Evolutionary conservation across 2,329 filamentous ascomycete genomes (phyloP).

Genomic region (Torrubiella hemipterigena): DNA sequence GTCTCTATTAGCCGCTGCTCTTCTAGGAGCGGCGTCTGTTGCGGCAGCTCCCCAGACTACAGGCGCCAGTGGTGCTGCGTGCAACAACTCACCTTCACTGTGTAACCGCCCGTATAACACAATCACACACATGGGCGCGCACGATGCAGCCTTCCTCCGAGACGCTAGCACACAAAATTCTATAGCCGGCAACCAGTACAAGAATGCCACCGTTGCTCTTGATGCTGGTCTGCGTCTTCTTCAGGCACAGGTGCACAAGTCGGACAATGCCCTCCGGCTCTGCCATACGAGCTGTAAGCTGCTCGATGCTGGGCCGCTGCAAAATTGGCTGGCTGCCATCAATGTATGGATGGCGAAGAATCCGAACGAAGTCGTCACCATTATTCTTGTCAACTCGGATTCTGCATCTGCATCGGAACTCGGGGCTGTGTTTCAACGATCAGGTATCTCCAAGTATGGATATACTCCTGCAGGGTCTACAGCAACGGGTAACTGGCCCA

Average conservation of each 20-base stretch:
- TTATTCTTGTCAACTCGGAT: conserved; percentile 62
- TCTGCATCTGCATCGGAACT: conserved; percentile 42
- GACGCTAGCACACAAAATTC: conserved; percentile 50
- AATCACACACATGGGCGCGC: conserved; percentile 67
- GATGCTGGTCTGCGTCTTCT: conserved; percentile 60
- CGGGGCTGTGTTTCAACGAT: conserved; percentile 37
- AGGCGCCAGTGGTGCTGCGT: conserved; percentile 29
- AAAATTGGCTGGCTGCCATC: conserved; percentile 51
- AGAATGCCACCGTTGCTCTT: conserved; percentile 59
- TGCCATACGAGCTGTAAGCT: conserved; percentile 59
- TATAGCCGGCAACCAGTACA: conserved; percentile 60
- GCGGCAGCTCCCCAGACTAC: not conserved
- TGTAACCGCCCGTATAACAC: conserved; percentile 62
- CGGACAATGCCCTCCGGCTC: conserved; percentile 46
- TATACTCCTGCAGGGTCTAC: conserved; percentile 39
- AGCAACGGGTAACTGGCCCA: conserved; percentile 49
- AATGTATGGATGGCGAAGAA: conserved; percentile 58
- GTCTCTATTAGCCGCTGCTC: not conserved
- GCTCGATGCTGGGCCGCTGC: conserved; percentile 56
- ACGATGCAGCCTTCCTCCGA: conserved; percentile 61
- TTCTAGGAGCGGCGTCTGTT: conserved; percentile 1
- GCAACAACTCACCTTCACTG: conserved; percentile 71
- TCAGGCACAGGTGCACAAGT: conserved; percentile 58
- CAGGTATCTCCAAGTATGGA: conserved; percentile 49
- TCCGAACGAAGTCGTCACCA: conserved; percentile 62